Base-by-base conservation (phyloP, 306 rosid genomes). In the Quercus engelmannii region DNA sequence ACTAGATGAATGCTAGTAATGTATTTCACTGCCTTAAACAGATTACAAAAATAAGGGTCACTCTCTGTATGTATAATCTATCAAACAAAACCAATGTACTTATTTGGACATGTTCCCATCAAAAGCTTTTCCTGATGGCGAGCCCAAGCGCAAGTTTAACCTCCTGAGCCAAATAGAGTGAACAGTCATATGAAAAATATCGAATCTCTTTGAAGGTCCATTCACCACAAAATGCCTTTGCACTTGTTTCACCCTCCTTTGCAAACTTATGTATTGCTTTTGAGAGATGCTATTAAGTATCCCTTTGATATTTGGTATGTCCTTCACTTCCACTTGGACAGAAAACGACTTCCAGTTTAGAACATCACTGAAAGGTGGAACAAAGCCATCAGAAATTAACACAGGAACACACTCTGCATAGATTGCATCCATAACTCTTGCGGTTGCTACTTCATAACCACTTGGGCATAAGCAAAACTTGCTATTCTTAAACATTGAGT, bases 381-480 rank as follows among this genome's bases (percentile, higher is more conserved):
- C 79, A 20, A 81, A 87, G 49, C 79, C 56, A 3, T 84, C 86
- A 1, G 90, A 86, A 51, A 86, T 86, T 78, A 86, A 25, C 59
- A 86, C 85, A 7, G 82, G 90, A 38, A 87, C 82, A 38, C 87
- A 84, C 33, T 83, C 87, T 17, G 87, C 86, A 5, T 87, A 84
- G 38, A 87, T 87, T 75, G 90, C 90, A 35, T 87, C 90, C 82
- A 87, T 87, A 30, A 81, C 77, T 70, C 90, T 83, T 0, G 90
- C 86, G 69, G 84, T 87, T 1, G 87, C 90, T 21, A 87, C 90
- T 74, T 87, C 86, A 6, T 83, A 84, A 3, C 90, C 87, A 10
- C 90, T 84, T 1, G 88, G 90, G 71, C 88, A 87, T 30, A 87
- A 46, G 77, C 86, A 84, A 61, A 75, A 87, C 68, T 76, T 79